These are phyloP conservation scores for Lasiodiplodia hormozganensis DNA, from an alignment of 2,329 filamentous ascomycete species.

Conservation along the genomic window DNA sequence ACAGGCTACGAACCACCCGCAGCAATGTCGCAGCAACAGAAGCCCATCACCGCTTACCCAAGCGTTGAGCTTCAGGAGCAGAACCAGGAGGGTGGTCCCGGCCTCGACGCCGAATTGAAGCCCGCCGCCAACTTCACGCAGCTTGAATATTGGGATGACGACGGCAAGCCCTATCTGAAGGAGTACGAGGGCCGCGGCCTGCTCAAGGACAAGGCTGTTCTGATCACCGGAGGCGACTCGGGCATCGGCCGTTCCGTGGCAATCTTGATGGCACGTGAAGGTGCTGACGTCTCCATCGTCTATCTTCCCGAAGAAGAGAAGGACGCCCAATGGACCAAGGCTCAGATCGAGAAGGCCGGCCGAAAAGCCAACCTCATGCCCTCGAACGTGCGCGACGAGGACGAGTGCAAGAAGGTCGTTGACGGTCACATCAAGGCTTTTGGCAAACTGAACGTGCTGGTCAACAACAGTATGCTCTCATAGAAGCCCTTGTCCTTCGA, in stretches of 20 bases:
- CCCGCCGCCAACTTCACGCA: slow-evolving; percentile 42
- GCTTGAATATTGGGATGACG: slow-evolving; percentile 41
- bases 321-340: slow-evolving; percentile 63
- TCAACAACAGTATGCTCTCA: slow-evolving; percentile 57
- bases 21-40: slow-evolving; percentile 32
- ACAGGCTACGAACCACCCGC: no score
- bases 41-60: slow-evolving; percentile 37
- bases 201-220: slow-evolving; percentile 41
- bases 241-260: slow-evolving; percentile 55
- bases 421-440: slow-evolving; percentile 61
- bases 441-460: slow-evolving; percentile 54
- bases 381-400: slow-evolving; percentile 58
- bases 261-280: slow-evolving; percentile 64
- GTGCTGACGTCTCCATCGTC: slow-evolving; percentile 63
- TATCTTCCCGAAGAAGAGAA: slow-evolving; percentile 63
- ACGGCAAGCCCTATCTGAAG: slow-evolving; percentile 41
- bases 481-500: background rate
- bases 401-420: slow-evolving; percentile 59
- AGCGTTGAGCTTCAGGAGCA: slow-evolving; percentile 37
- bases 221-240: slow-evolving; percentile 39
- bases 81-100: slow-evolving; percentile 41
- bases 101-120: slow-evolving; percentile 41
- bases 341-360: slow-evolving; percentile 59
- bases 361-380: slow-evolving; percentile 56
- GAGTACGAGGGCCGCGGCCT: slow-evolving; percentile 42